Evolutionary conservation across 306 rosid genomes (phyloP).

Genomic region (Malus orientalis): DNA sequence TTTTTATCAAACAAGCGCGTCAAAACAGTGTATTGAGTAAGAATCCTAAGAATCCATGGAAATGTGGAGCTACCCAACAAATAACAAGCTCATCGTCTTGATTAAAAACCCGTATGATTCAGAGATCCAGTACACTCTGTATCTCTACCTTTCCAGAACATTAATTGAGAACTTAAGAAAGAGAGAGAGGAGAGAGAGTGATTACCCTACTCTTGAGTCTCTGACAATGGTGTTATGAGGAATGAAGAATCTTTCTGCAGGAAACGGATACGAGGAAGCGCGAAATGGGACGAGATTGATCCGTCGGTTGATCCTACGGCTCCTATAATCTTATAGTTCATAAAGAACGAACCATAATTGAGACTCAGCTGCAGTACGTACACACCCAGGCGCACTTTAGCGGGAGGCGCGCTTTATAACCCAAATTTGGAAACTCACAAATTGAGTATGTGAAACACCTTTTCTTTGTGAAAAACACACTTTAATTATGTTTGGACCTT

Average conservation of each 20-base stretch:
- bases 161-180: background rate
- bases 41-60: too few species aligned
- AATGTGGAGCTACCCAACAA: too few species aligned
- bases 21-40: too few species aligned
- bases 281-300: background rate
- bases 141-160: too few species aligned
- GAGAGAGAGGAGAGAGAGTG: background rate
- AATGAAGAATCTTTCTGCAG: background rate
- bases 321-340: background rate
- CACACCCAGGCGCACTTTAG: background rate
- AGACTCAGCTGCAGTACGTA: background rate
- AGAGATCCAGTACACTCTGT: too few species aligned
- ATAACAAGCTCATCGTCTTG: too few species aligned
- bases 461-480: too few species aligned
- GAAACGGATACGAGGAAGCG: background rate
- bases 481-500: too few species aligned
- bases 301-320: too few species aligned
- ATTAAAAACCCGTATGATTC: too few species aligned
- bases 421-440: background rate
- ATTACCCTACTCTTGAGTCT: background rate
- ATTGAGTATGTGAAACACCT: background rate
- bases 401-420: background rate
- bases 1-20: background rate
- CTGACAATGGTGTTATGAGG: background rate
- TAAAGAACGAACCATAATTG: background rate